Conservation (phyloP, 1,284 basidiomycete genomes). For the Leccinum pachyderme region DNA sequence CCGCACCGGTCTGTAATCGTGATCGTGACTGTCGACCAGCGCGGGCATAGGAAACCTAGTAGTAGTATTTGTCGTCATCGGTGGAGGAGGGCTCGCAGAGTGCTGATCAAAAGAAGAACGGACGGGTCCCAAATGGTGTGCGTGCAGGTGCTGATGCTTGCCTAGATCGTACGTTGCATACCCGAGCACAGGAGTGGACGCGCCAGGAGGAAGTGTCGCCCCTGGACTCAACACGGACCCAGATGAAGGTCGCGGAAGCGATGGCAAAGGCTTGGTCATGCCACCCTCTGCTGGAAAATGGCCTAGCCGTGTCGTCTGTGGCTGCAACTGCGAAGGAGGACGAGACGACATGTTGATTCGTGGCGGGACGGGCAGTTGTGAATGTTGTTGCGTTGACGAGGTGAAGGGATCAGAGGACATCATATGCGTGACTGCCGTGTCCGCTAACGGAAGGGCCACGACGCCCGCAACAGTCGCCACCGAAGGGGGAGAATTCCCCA, state of each 20-base stretch:
- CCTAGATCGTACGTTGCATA: neutral
- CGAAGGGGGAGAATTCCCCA: neutral
- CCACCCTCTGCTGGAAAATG: neutral
- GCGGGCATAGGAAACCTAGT: neutral
- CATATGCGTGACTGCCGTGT: neutral
- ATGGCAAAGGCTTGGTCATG: conserved; percentile 1
- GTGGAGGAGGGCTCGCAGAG: neutral
- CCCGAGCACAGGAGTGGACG: neutral
- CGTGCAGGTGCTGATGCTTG: neutral
- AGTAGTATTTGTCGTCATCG: neutral
- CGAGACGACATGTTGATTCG: conserved; percentile 13
- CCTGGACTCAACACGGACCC: neutral
- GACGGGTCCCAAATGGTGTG: neutral
- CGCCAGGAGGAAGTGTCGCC: neutral
- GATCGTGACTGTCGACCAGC: neutral
- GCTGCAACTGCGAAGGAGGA: conserved; percentile 4
- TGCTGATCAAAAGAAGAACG: neutral
- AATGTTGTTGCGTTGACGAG: neutral
- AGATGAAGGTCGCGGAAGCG: neutral
- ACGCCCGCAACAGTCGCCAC: neutral
- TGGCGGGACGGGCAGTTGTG: conserved; percentile 7
- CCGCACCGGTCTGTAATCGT: neutral
- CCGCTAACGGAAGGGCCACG: conserved; percentile 6
- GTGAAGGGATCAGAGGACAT: neutral
- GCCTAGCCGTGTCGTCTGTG: conserved; percentile 1